A percentile compares a stretch with the other conserved stretches of the same genome.
phyloP scores from a whole-genome alignment of 1,284 basidiomycete genomes.

The Porodaedalea pini region DNA sequence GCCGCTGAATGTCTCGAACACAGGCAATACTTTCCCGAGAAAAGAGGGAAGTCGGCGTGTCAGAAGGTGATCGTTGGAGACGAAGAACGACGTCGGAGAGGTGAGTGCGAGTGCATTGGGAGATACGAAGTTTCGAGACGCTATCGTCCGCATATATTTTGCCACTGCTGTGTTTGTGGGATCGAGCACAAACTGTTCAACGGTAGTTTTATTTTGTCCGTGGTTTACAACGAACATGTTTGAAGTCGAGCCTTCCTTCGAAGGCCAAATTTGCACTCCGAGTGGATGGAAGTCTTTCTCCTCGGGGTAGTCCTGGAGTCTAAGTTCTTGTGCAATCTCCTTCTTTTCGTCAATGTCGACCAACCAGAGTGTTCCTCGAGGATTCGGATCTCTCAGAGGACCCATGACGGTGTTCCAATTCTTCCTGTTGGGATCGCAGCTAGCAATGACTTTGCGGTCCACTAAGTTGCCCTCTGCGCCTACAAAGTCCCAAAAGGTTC shows the following conservation, averaged over 20 bases:
- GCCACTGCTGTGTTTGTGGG: conserved; percentile 41
- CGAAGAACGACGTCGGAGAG: conserved; percentile 57
- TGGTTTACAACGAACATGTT: conserved; percentile 65
- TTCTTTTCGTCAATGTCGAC: conserved; percentile 11
- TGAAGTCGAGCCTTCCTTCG: conserved; percentile 41
- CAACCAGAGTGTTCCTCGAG: conserved; percentile 46
- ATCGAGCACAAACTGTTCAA: conserved; percentile 60
- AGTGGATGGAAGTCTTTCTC: conserved; percentile 56
- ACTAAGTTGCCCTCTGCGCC: conserved; percentile 32
- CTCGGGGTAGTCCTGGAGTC: conserved; percentile 42
- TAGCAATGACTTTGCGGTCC: conserved; percentile 44
- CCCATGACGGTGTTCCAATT: conserved; percentile 69
- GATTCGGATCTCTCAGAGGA: conserved; percentile 47
- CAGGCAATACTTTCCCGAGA: conserved; percentile 46
- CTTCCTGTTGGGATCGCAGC: conserved; percentile 51
- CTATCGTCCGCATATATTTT: conserved; percentile 53
- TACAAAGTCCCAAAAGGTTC: conserved; percentile 53
- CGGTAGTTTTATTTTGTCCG: conserved; percentile 49
- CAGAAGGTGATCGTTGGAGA: conserved; percentile 67
- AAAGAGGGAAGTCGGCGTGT: conserved; percentile 54
- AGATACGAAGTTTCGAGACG: conserved; percentile 51
- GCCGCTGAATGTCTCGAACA: conserved; percentile 52
- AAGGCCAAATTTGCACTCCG: conserved; percentile 50
- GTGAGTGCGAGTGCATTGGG: conserved; percentile 65
- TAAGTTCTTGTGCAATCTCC: conserved; percentile 21